Base-by-base conservation (phyloP, 129 eudicot species). In the Solidago caesia region DNA sequence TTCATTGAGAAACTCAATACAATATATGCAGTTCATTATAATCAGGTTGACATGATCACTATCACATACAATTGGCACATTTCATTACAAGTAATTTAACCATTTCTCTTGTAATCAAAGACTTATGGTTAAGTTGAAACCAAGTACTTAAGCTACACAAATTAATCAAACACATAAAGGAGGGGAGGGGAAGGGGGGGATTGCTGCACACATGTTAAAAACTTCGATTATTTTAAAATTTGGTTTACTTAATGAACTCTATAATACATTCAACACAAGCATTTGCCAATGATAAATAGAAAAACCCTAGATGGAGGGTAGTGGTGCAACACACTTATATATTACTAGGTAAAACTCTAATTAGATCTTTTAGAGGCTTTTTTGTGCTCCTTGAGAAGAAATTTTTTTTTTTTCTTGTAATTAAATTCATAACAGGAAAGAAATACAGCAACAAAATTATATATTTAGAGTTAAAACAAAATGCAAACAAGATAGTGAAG, bases 301-400 rank as follows among this genome's bases (percentile, higher is more conserved):
- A 26, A 72, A 57, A 57, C 67, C 65, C 76, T 72, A 72, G 67
- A 52, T 53, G 11, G 59, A 13, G 6, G 59, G 7, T 53, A 14
- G 5, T 53, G 59, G 59, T n/a, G 6, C 39, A 29, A 33, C 39
- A 33, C 2, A 33, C 39, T 33, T 33, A 33, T 33, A 33, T 33
- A 33, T 33, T 33, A 33, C 39, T 33, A 33, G 39, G 39, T 33
- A 1, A 33, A 69, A 8, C 13, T 69, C 26, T 12, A 69, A 49
- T 69, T 69, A 10, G 11, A 69, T 11, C 43, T 6, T 26, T 49
- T 49, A 5, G 27, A 61, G 49, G 39, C 3, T 33, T 33, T 33
- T 33, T 33, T 33, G 39, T 33, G 39, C 0, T 33, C 3, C 39
- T 33, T 1, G 3, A 33, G 39, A 33, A 33, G 39, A 33, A 33